Evolutionary conservation across 2,329 filamentous ascomycete species (phyloP).

Genomic region (Arthroderma sp.): DNA sequence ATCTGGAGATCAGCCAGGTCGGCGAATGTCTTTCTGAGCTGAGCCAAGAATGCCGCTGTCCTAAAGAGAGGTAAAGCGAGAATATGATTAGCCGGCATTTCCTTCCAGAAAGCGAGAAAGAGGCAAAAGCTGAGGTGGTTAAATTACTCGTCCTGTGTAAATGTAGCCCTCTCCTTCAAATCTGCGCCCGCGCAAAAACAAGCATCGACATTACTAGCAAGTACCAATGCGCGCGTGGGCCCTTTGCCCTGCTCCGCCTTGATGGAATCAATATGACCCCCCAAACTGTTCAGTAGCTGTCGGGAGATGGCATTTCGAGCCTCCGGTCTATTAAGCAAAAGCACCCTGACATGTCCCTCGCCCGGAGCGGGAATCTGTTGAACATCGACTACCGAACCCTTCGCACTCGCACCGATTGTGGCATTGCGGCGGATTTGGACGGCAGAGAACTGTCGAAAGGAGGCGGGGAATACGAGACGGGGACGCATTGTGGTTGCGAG

Average conservation of each 20-base stretch:
- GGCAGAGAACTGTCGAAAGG: slow-evolving; percentile 14
- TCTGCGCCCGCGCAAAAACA: slow-evolving; percentile 93
- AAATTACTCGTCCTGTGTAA: slow-evolving; percentile 63
- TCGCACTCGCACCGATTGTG: slow-evolving; percentile 21
- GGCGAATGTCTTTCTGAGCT: slow-evolving; percentile 63
- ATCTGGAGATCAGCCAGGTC: slow-evolving; percentile 63
- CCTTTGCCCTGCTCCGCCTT: slow-evolving; percentile 44
- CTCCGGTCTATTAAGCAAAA: slow-evolving; percentile 71
- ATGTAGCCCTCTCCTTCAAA: slow-evolving; percentile 70
- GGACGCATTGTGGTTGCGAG: slow-evolving; percentile 17
- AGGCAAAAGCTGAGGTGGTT: neutral
- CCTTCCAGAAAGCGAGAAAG: neutral
- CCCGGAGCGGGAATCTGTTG: slow-evolving; percentile 64
- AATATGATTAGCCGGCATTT: neutral
- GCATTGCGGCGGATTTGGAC: slow-evolving; percentile 18
- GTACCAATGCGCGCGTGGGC: slow-evolving; percentile 62
- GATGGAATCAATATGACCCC: slow-evolving; percentile 58
- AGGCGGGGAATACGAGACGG: slow-evolving; percentile 14
- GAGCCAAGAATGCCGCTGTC: slow-evolving; percentile 62
- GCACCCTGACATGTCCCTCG: slow-evolving; percentile 71
- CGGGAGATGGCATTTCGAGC: slow-evolving; percentile 85
- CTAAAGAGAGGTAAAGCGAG: slow-evolving; percentile 33
- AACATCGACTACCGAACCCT: slow-evolving; percentile 44
- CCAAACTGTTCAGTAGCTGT: slow-evolving; percentile 58
- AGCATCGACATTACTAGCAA: slow-evolving; percentile 72